Percentiles rank a stretch among this genome's conserved stretches.
phyloP scores from a whole-genome alignment of 148 eudicot genomes.

The Chenopodium formosanum region DNA sequence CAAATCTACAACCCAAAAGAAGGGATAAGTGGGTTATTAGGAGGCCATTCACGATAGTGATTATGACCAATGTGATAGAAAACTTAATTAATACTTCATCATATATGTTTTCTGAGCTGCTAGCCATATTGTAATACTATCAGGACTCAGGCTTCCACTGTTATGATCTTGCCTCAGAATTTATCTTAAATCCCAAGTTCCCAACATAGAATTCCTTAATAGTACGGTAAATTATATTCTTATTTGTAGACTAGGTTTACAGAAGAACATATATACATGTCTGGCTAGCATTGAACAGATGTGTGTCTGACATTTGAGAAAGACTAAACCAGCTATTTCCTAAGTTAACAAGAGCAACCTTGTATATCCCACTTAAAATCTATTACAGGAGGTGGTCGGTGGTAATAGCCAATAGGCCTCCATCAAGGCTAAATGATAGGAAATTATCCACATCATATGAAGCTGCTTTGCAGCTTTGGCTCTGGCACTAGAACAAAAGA shows the following conservation, averaged over 20 bases:
- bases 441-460: neutral
- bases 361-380: too few relatives aligned
- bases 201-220: neutral
- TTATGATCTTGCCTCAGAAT: neutral
- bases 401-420: neutral
- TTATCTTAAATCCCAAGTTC: neutral
- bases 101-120: neutral
- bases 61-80: neutral
- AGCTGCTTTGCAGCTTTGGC: neutral
- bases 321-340: neutral
- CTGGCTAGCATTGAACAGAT: neutral
- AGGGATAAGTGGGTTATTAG: neutral
- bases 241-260: neutral
- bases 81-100: neutral
- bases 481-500: neutral
- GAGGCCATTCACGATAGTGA: neutral
- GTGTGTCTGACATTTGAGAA: neutral
- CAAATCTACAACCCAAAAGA: neutral
- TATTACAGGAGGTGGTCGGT: neutral
- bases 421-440: neutral
- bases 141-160: neutral
- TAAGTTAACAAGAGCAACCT: neutral
- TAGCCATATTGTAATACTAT: neutral
- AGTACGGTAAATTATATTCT: too few relatives aligned
- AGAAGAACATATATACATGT: neutral